Evolutionary conservation across 495 filamentous ascomycete genomes (phyloP), one percentile per base, ranked within the genome.

Genomic region (Lasiosphaeriaceae sp.): DNA sequence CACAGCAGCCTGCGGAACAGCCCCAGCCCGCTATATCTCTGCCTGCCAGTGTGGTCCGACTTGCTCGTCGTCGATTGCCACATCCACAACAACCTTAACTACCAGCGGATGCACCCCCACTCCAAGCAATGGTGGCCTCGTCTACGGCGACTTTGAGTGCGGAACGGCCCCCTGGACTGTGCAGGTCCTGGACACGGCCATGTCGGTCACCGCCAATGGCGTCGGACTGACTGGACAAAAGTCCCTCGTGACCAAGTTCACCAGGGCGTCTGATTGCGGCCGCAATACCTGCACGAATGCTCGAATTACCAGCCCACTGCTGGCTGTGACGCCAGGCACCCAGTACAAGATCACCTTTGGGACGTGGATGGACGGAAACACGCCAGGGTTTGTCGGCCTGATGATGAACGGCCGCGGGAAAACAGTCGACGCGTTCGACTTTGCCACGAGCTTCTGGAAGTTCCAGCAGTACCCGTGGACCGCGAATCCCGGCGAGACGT

Each of bases 81-180:
- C 60, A 1, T 24, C 34, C n/a, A 56, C 57, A 0, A 52, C 20
- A 20, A 61, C 39, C 16, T n/a, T n/a, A n/a, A n/a, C n/a, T n/a
- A 21, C 50, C 29, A 3, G 31, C 2, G 47, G 56, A 26, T 59
- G 60, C 39, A n/a, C 50, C 22, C 44, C 59, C 14, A 56, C 56
- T 12, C 24, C 52, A 11, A 46, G 45, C 1, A 37, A 45, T 14
- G 29, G 37, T 12, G 31, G 37, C 35, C 50, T 55, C 43, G 14
- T 66, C 16, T 54, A 63, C 44, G 59, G 65, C 6, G 65, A 66
- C 24, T 67, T 67, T 26, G 65, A 67, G 39, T 67, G 65, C 20
- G 55, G 50, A 0, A 12, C 56, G 17, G 53, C 52, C 5, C 56
- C 63, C 1, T 67, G 65, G 65, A 55, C 41, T 3, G 41, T 58